A percentile compares a stretch with the other conserved stretches of the same genome.
These are phyloP conservation scores for Yamagishiella unicocca DNA, from an alignment of 139 green algal species.

Conservation along the genomic window DNA sequence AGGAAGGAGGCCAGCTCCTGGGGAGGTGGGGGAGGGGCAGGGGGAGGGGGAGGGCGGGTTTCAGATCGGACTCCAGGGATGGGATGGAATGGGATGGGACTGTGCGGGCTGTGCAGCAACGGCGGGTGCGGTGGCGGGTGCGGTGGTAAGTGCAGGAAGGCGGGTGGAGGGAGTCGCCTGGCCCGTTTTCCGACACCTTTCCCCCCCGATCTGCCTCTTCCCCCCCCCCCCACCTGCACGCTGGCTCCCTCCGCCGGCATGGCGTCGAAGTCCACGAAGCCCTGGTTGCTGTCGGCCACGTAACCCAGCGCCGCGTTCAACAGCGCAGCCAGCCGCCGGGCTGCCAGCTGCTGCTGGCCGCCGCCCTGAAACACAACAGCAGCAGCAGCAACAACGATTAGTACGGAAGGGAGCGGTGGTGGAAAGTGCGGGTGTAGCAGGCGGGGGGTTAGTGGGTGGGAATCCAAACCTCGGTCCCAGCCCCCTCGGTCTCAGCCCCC, in stretches of 20 bases:
- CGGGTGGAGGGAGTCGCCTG: not conserved
- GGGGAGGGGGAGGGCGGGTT: not conserved
- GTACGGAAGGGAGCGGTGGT: no score
- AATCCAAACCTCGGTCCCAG: no score
- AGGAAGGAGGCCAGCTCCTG: conserved; percentile 80
- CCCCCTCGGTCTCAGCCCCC: not conserved
- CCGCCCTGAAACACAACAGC: no score
- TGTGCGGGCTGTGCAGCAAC: no score
- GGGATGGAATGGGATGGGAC: not conserved
- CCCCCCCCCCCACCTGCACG: conserved; percentile 55
- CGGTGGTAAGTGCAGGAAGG: no score
- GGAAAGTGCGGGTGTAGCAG: no score
- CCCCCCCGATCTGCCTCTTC: not conserved
- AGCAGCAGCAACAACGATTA: no score
- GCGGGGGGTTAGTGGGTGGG: no score
- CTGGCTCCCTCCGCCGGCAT: conserved; percentile 79
- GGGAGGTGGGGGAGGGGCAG: not conserved
- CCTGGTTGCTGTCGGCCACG: conserved; percentile 67
- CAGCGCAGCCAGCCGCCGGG: conserved; percentile 77
- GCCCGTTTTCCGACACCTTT: not conserved
- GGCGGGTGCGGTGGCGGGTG: no score
- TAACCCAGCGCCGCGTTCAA: conserved; percentile 87
- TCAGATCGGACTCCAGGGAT: not conserved
- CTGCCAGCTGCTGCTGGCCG: conserved; percentile 59
- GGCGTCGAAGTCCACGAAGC: conserved; percentile 87